Evolutionary conservation across 495 filamentous ascomycete genomes (phyloP), one percentile per base, ranked within the genome.

Genomic region (Aspergillus cristatus): DNA sequence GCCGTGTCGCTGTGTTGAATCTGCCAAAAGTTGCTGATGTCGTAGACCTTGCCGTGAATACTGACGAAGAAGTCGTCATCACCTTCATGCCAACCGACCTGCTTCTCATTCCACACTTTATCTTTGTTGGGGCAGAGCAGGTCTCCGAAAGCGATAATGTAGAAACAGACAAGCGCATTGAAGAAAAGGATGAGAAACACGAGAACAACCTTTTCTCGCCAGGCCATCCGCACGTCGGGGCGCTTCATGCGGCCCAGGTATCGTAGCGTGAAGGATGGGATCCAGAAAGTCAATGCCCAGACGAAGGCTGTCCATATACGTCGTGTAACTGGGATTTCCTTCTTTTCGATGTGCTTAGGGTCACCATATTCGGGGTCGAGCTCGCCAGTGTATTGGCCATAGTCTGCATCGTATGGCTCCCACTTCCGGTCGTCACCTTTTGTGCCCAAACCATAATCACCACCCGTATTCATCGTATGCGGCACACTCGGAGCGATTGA

Each of bases 211-310:
- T 98, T 98, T 50, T 98, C 91, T 54, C 90, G 70, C 91, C 91
- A 98, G 4, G 91, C 91, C 76, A 97, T 83, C 1, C 91, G 82
- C 29, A 98, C 84, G 62, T 98, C 91, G 1, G 91, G 91, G 29
- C 91, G 79, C 63, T 94, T 94, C 91, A 97, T 98, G 14, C 91
- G 82, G 13, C 91, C 91, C 43, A 97, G 47, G 36, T 73, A 82
- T n/a, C 69, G 68, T 2, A 98, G 73, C 1, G 79, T 35, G 35
- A 87, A 87, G 2, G 89, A 95, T 1, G 91, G 91, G 45, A 95
- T 93, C 87, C 86, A 97, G 52, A 86, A 97, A 1, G 91, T 97
- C 33, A 89, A 43, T 3, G 74, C 69, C 90, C 89, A 97, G 10
- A 90, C 84, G 15, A 87, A 59, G 6, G 56, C 68, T 24, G 88